Base-by-base conservation (phyloP, 169 alveolate genomes). In the Plasmodium coatneyi region DNA sequence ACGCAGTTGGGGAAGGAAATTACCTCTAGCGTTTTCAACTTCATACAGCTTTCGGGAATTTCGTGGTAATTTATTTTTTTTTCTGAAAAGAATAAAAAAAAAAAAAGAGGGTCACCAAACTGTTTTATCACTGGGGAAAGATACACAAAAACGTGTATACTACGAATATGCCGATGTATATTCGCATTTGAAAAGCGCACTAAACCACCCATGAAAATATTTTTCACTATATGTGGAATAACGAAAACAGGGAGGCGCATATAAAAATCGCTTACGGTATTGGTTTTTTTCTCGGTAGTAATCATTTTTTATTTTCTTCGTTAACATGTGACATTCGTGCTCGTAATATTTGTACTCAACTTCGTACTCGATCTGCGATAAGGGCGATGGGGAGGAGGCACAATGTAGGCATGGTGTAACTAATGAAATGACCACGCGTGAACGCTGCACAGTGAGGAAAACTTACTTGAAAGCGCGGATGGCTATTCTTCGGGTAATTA, bases 301-400 rank as follows among this genome's bases (percentile, higher is more conserved):
- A 79, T 87, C 93, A 87, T 87, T 87, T 87, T 87, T 87, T 78
- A 87, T 78, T 87, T 87, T 87, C 81, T 87, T 87, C n/a, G 93
- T 78, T 41, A 87, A 66, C 41, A 87, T 25, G 30, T 78, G 89
- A 46, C 93, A 87, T 39, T 87, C 93, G 25, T 87, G 93, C 82
- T 87, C 93, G 80, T 87, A 87, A 66, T 87, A 87, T 78, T 87
- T 87, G 81, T 87, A 87, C 71, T 87, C 93, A 16, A 87, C 93
- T 87, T 87, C 93, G 49, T 66, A 87, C 32, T 87, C 93, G 82
- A 87, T 80, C 93, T 87, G 71, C 2, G 19, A 66, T 78, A 82
- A 60, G 39, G 56, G 30, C 14, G 46, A 39, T 14, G 46, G 46
- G 28, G 28, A 30, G 30, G 25, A 66, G 30, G 34, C 60, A 36